phyloP scores from a whole-genome alignment of 352 stramenopile genomes.

The Phytophthora pluvialis region DNA sequence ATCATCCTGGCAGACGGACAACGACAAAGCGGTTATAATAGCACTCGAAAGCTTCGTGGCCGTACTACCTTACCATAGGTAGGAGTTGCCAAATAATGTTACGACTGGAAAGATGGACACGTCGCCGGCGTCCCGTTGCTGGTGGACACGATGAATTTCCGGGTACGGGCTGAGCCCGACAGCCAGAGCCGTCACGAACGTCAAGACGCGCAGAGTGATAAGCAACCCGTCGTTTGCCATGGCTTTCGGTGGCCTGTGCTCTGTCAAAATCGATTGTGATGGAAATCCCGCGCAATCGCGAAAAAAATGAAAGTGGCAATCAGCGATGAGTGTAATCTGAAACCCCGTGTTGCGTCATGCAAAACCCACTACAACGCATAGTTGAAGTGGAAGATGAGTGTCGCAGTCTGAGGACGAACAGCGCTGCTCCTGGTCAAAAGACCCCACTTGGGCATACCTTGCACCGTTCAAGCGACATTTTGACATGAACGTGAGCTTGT shows the following conservation, averaged over 20 bases:
- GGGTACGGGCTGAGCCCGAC: conserved; percentile 28
- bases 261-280: conserved; percentile 14
- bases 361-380: not conserved
- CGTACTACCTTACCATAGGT: conserved; percentile 17
- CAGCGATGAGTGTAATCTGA: conserved; percentile 23
- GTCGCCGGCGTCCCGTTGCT: conserved; percentile 15
- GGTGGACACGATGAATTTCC: conserved; percentile 30
- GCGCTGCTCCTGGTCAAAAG: too few species aligned
- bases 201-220: conserved; percentile 26
- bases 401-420: too few species aligned
- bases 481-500: too few species aligned
- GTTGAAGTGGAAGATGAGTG: not conserved
- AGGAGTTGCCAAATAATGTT: conserved; percentile 33
- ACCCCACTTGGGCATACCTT: too few species aligned
- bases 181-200: conserved; percentile 30
- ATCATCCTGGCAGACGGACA: conserved; percentile 19
- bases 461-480: too few species aligned
- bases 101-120: conserved; percentile 37
- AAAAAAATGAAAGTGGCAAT: conserved; percentile 23
- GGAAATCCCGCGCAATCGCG: not conserved
- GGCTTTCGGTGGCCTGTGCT: not conserved
- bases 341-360: not conserved
- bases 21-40: too few species aligned
- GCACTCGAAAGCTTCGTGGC: too few species aligned
- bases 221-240: conserved; percentile 11